phyloP scores from a whole-genome alignment of 2,329 filamentous ascomycete genomes.

The Talaromyces amestolkiae region DNA sequence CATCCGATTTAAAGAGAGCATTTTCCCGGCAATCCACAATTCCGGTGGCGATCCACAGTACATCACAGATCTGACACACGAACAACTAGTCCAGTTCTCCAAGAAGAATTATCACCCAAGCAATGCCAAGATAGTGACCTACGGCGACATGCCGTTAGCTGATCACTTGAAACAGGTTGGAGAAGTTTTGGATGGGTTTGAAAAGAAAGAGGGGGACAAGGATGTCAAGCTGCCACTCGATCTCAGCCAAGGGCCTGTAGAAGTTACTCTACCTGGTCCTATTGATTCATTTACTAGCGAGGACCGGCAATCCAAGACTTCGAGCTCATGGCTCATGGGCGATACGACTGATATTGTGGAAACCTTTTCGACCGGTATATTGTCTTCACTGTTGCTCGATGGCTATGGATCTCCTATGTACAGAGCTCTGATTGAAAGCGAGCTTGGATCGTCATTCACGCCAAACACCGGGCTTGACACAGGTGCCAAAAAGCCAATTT shows the following conservation, averaged over 20 bases:
- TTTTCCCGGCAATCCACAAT: constrained; percentile 93
- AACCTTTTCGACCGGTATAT: constrained; percentile 78
- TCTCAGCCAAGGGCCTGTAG: constrained; percentile 63
- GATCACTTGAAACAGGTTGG: constrained; percentile 80
- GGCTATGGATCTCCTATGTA: constrained; percentile 95
- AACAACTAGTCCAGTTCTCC: constrained; percentile 85
- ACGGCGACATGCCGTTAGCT: constrained; percentile 83
- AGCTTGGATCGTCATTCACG: constrained; percentile 88
- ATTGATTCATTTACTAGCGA: constrained; percentile 81
- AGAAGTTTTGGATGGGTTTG: constrained; percentile 69
- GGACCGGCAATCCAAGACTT: constrained; percentile 90
- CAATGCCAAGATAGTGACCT: constrained; percentile 94
- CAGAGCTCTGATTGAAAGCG: constrained; percentile 80
- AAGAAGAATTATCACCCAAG: constrained; percentile 94
- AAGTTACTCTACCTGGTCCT: constrained; percentile 73
- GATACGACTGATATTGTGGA: constrained; percentile 80
- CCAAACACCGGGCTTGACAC: constrained; percentile 91
- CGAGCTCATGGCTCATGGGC: constrained; percentile 86
- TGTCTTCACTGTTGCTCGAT: constrained; percentile 82
- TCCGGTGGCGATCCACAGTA: constrained; percentile 94
- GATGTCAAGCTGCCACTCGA: constrained; percentile 75
- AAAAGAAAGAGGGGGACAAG: constrained; percentile 65
- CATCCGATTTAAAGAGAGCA: constrained; percentile 89
- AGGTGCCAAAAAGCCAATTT: constrained; percentile 72
- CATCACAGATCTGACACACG: constrained; percentile 91